Base-by-base conservation (phyloP, 371 early-diverging fungal species). In the Batkoa obscura region DNA sequence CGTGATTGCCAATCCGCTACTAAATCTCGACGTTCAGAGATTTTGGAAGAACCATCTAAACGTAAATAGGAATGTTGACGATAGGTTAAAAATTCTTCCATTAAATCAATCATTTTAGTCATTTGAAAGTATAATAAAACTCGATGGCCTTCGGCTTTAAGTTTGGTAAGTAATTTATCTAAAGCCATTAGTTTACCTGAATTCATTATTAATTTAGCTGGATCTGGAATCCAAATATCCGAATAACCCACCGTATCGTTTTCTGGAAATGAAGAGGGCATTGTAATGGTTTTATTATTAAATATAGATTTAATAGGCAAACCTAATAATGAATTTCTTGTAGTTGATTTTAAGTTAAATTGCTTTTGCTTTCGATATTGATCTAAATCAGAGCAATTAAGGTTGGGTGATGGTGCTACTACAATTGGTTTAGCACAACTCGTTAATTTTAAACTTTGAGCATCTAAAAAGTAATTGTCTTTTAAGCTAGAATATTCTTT, bases 91-190 rank as follows among this genome's bases (percentile, higher is more conserved):
- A 92, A 98, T 67, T 90, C 91, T 62, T 93, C 98, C 72, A 98
- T 80, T 56, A 99, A 58, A 64, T 96, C 97, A 60, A 98, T 92
- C 93, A 95, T 94, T 63, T 76, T 75, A 6, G 98, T 96, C 99
- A 99, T 98, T 67, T 99, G 99, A 80, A 97, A 98, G 63, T 95
- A 93, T 35, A 99, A 76, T 60, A 99, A 67, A 2, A 94, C 90
- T 53, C 94, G 82, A 65, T 98, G 98, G 0, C 88, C 92, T 57
- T 90, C 88, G 3, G 77, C 68, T 70, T 92, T 88, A 33, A 99
- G 80, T 60, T 83, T 75, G 31, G 80, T 76, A 37, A 99, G 68
- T 55, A 99, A 62, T 57, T 74, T 76, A 65, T 98, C 94, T 50
- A 99, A 66, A 2, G 79, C 75, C 2, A 79, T 72, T 65, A 99